Evolutionary conservation across 1,284 basidiomycete genomes (phyloP).

Genomic region (Ceratobasidium sp.): DNA sequence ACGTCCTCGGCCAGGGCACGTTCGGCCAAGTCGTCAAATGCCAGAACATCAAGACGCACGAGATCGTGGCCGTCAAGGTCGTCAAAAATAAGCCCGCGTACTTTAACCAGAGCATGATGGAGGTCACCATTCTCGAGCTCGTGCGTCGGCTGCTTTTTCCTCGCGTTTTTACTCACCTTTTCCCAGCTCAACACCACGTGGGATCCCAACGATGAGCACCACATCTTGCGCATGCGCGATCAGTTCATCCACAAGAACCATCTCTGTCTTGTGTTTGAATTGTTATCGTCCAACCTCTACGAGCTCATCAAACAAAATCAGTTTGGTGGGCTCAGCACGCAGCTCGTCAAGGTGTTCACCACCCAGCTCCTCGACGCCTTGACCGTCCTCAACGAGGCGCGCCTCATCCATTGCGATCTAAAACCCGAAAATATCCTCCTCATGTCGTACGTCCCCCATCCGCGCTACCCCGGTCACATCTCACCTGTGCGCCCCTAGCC

Average conservation of each 20-base stretch:
- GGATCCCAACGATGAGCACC: conserved; percentile 94
- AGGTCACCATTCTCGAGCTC: conserved; percentile 96
- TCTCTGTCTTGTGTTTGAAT: conserved; percentile 96
- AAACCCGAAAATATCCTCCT: conserved; percentile 97
- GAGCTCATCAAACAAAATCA: conserved; percentile 99
- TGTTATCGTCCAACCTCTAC: conserved; percentile 97
- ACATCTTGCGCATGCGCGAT: conserved; percentile 94
- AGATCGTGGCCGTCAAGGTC: conserved; percentile 98
- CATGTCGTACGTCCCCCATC: conserved; percentile 75
- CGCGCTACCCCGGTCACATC: conserved; percentile 26
- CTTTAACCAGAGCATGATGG: conserved; percentile 99
- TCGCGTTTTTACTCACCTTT: conserved; percentile 19
- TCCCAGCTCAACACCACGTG: conserved; percentile 87
- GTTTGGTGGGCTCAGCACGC: conserved; percentile 96
- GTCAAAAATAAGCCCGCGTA: conserved; percentile 99
- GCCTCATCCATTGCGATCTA: conserved; percentile 96
- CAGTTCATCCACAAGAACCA: conserved; percentile 98
- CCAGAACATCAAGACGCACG: conserved; percentile 99
- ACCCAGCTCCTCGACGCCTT: conserved; percentile 93
- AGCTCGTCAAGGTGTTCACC: conserved; percentile 98
- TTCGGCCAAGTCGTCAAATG: conserved; percentile 99
- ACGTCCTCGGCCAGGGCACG: conserved; percentile 97
- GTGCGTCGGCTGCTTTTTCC: conserved; percentile 60
- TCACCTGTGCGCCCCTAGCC: conserved; percentile 58
- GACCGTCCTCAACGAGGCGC: conserved; percentile 92